Evolutionary conservation across 1,284 basidiomycete genomes (phyloP), one percentile per base, ranked within the genome.

Genomic region (Cryptococcus sp.): DNA sequence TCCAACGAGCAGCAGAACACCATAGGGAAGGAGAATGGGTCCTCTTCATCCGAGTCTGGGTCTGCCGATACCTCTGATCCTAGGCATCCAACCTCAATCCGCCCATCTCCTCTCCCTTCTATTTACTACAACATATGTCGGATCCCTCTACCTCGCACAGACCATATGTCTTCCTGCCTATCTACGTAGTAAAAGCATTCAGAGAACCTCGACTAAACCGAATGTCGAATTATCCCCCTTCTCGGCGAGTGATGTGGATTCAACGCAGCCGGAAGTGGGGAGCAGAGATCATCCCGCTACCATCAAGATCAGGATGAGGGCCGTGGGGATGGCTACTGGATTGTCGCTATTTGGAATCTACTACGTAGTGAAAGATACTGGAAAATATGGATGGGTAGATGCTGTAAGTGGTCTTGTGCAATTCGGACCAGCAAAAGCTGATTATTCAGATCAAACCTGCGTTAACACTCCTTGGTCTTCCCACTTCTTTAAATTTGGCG

Each of bases 121-220:
- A 24, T 70, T 78, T 52, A 77, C 78, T 0, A 54, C 70, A 11
- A 60, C 67, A 25, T 79, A 79, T 54, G 78, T 79, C 24, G 77
- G 76, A 4, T 73, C 70, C 3, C 72, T 79, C 31, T 79, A 79
- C 61, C 57, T 78, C 45, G 69, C 74, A 7, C 69, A 72, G 36
- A 42, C 59, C 2, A 60, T 28, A 4, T 4, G 28, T 48, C 24
- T 55, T 63, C 46, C 53, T 13, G 19, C 45, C 18, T 34, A 36
- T 58, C 23, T 45, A 58, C 47, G 34, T 45, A 16, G 23, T 18
- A n/a, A 34, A n/a, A n/a, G n/a, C n/a, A 31, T 18, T 9, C 16
- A 13, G 46, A 59, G 1, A 57, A 55, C 2, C 16, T 7, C 4
- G 16, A 16, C 47, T 46, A 14, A 37, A n/a, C 28, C 41, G 10